Percentiles rank a stretch among this genome's conserved stretches.
Conservation (phyloP, 192 early-diverging fungal genomes). For the Umbelopsis vinacea region DNA sequence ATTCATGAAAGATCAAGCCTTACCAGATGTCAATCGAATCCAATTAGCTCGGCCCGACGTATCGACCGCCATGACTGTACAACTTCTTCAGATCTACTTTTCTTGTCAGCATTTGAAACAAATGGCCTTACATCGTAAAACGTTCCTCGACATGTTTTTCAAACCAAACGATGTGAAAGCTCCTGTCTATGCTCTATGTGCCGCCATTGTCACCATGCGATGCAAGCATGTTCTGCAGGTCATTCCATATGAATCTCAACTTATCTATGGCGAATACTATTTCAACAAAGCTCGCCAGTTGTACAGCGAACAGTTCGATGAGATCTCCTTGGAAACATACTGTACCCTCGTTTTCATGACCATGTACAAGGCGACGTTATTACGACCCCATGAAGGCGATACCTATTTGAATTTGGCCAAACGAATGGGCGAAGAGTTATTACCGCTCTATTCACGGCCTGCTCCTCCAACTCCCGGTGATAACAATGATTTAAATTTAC, state of each 20-base stretch:
- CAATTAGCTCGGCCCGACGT: neutral
- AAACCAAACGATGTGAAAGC: constrained; percentile 7
- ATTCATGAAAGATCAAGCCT: constrained; percentile 8
- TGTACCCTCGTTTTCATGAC: constrained; percentile 21
- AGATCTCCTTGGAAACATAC: constrained; percentile 1
- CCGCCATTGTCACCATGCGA: constrained; percentile 4
- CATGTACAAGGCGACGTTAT: neutral
- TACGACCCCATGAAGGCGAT: neutral
- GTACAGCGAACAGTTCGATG: constrained; percentile 22
- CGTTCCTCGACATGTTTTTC: constrained; percentile 1
- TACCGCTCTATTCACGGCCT: neutral
- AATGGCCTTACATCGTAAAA: neutral
- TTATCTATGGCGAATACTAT: constrained; percentile 17
- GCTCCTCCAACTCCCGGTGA: neutral
- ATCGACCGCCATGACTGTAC: neutral
- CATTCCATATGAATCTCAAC: neutral
- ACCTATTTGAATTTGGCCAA: constrained; percentile 3
- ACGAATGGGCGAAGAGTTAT: neutral
- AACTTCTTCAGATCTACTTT: constrained; percentile 18
- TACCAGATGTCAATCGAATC: constrained; percentile 17
- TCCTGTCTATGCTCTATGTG: constrained; percentile 18
- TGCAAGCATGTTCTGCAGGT: constrained; percentile 16
- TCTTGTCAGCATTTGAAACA: constrained; percentile 17
- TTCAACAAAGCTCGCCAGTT: constrained; percentile 7
- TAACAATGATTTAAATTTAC: neutral